A percentile compares a stretch with the other conserved stretches of the same genome.
phyloP scores from a whole-genome alignment of 371 early-diverging fungal species.

The Rhizopus microsporus region DNA sequence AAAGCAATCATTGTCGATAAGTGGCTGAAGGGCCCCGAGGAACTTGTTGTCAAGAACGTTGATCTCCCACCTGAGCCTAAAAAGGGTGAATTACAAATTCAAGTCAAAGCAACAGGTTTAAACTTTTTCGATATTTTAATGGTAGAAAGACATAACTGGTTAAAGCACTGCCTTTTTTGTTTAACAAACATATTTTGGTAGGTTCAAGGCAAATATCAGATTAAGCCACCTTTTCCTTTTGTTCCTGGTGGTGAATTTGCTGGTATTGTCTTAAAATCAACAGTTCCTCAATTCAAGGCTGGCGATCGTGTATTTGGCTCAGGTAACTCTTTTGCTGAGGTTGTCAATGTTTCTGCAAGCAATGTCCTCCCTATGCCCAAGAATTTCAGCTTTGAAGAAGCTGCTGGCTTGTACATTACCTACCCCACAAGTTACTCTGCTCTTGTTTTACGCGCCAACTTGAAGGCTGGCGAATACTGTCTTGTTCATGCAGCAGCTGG shows the following conservation, averaged over 20 bases:
- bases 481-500: slow-evolving; percentile 68
- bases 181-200: slow-evolving; percentile 16
- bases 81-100: slow-evolving; percentile 66
- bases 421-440: slow-evolving; percentile 84
- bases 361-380: slow-evolving; percentile 67
- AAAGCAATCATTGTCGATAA: slow-evolving; percentile 72
- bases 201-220: slow-evolving; percentile 85
- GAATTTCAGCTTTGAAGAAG: slow-evolving; percentile 74
- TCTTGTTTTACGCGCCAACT: slow-evolving; percentile 68
- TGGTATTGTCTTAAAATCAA: slow-evolving; percentile 46
- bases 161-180: not conserved
- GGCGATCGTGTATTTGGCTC: slow-evolving; percentile 85
- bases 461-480: slow-evolving; percentile 67
- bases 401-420: slow-evolving; percentile 78
- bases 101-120: slow-evolving; percentile 73
- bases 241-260: slow-evolving; percentile 77
- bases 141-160: slow-evolving; percentile 39
- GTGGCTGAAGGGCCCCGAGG: slow-evolving; percentile 72
- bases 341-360: slow-evolving; percentile 49
- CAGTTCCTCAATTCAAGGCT: slow-evolving; percentile 52
- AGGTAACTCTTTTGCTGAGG: slow-evolving; percentile 71
- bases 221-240: slow-evolving; percentile 82
- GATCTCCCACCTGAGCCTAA: slow-evolving; percentile 61
- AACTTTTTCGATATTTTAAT: slow-evolving; percentile 87
- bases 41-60: slow-evolving; percentile 61